phyloP scores from a whole-genome alignment of 1,284 basidiomycete genomes.

The Xanthoconium separans region DNA sequence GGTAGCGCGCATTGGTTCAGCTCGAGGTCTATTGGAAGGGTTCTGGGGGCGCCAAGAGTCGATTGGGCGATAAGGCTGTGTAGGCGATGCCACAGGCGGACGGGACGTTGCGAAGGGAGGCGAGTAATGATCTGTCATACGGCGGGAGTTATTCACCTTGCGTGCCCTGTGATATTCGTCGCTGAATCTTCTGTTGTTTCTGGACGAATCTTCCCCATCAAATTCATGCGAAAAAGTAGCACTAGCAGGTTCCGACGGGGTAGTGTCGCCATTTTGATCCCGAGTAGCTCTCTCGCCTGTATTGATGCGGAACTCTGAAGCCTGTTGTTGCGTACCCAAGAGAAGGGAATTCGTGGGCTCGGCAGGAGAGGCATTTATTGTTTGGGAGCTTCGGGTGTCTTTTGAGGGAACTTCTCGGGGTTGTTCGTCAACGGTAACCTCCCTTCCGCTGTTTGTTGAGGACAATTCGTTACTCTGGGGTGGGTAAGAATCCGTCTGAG shows the following conservation, averaged over 20 bases:
- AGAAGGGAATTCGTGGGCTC: conserved; percentile 14
- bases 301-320: not conserved
- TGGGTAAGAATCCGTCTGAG: conserved; percentile 8
- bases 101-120: conserved; percentile 9
- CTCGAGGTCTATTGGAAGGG: conserved; percentile 7
- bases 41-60: conserved; percentile 10
- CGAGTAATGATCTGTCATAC: conserved; percentile 10
- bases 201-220: conserved; percentile 10
- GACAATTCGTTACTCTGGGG: not conserved
- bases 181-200: conserved; percentile 4
- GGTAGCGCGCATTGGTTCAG: conserved; percentile 16
- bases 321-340: conserved; percentile 6
- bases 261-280: conserved; percentile 1
- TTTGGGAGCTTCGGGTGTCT: conserved; percentile 7
- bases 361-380: conserved; percentile 6
- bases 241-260: conserved; percentile 12
- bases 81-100: conserved; percentile 4
- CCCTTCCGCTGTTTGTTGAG: not conserved
- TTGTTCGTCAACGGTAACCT: not conserved
- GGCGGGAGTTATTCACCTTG: conserved; percentile 2
- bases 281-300: not conserved
- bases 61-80: not conserved
- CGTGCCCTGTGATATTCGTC: conserved; percentile 11
- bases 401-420: not conserved
- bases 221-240: conserved; percentile 4